phyloP scores from a whole-genome alignment of 1,139 yeast genomes.

The Kodamaea sp. region DNA sequence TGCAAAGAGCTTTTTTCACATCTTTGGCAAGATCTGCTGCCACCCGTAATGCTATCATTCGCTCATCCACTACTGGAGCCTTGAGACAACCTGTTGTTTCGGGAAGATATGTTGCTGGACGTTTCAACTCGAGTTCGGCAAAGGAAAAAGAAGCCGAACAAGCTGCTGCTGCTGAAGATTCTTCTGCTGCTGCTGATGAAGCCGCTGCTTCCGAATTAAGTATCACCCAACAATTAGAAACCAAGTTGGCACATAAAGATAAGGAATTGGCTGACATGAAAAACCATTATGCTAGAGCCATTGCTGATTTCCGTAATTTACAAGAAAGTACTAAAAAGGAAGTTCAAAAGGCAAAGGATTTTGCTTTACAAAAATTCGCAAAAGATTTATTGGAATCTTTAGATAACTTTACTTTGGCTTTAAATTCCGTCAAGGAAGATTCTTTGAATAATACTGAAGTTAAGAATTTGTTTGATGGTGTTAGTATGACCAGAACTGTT shows the following conservation, averaged over 20 bases:
- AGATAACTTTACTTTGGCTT: slow-evolving; percentile 88
- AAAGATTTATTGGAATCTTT: slow-evolving; percentile 85
- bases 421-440: slow-evolving; percentile 71
- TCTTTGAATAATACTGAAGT: slow-evolving; percentile 58
- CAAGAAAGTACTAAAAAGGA: slow-evolving; percentile 90
- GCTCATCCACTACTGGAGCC: slow-evolving; percentile 12
- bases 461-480: slow-evolving; percentile 80
- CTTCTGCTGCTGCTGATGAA: slow-evolving; percentile 13
- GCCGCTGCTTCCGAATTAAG: slow-evolving; percentile 12
- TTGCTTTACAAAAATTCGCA: slow-evolving; percentile 90
- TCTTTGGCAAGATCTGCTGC: slow-evolving; percentile 25
- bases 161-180: slow-evolving; percentile 7
- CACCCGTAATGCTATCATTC: slow-evolving; percentile 15
- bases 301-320: slow-evolving; percentile 90
- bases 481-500: slow-evolving; percentile 82
- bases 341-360: slow-evolving; percentile 81
- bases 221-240: slow-evolving; percentile 43
- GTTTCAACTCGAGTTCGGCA: slow-evolving; percentile 26
- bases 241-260: slow-evolving; percentile 62
- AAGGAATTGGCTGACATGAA: slow-evolving; percentile 80
- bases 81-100: slow-evolving; percentile 15
- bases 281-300: slow-evolving; percentile 76
- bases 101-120: slow-evolving; percentile 9
- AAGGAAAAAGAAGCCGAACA: slow-evolving; percentile 13
- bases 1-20: slow-evolving; percentile 32